phyloP scores from a whole-genome alignment of 331 rosid genomes.

The Acacia concinna region DNA sequence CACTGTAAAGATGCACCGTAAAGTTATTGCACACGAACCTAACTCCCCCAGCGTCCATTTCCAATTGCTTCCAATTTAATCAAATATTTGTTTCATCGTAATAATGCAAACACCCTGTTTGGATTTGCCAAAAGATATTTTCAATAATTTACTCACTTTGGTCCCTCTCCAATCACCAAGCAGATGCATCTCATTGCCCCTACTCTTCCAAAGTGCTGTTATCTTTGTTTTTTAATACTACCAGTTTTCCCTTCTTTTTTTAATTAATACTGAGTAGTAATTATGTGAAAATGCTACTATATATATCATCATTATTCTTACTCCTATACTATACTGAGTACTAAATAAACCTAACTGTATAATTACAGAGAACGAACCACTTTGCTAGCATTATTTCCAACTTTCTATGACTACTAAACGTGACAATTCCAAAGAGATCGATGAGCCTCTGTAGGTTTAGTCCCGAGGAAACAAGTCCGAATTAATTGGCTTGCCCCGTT shows the following conservation, averaged over 20 bases:
- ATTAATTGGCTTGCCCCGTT: not conserved
- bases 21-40: conserved; percentile 29
- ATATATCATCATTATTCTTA: not conserved
- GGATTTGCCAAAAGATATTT: not conserved
- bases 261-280: not conserved
- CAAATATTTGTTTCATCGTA: conserved; percentile 27
- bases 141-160: conserved; percentile 19
- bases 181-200: not conserved
- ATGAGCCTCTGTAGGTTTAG: not conserved
- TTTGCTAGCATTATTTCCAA: not conserved
- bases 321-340: not conserved
- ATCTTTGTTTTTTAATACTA: not conserved
- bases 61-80: conserved; percentile 39
- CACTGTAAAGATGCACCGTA: not conserved
- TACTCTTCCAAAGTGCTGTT: not conserved
- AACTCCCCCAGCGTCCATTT: not conserved
- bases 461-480: not conserved
- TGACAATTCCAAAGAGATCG: not conserved
- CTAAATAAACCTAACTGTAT: not conserved
- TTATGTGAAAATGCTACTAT: not conserved
- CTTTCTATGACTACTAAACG: not conserved
- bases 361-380: not conserved
- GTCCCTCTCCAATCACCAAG: not conserved
- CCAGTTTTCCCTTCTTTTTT: too few species aligned
- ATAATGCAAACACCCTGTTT: conserved; percentile 24